Evolutionary conservation across 257 asterid species (phyloP).

Genomic region (Knoxia roxburghii): DNA sequence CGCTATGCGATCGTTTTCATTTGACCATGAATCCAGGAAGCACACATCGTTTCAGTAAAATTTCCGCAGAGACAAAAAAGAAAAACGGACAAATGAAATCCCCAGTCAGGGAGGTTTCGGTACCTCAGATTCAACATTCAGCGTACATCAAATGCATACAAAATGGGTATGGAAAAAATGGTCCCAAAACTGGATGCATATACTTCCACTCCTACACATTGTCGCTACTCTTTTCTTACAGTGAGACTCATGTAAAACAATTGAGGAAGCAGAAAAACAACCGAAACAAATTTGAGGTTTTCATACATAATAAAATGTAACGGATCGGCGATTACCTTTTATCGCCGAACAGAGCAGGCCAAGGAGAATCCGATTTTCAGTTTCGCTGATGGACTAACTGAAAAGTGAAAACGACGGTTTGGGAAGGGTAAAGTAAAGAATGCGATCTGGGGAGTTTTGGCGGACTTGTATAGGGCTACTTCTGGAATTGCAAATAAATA

Average conservation of each 20-base stretch:
- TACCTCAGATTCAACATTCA: background rate
- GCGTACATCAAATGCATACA: background rate
- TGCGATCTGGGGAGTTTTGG: background rate
- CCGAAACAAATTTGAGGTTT: too few relatives aligned
- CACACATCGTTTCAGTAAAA: background rate
- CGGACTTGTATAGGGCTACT: background rate
- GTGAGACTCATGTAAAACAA: too few relatives aligned
- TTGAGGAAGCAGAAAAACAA: too few relatives aligned
- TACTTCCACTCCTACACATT: background rate
- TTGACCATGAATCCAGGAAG: background rate
- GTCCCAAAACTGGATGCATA: slow-evolving; percentile 1
- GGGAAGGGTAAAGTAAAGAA: too few relatives aligned
- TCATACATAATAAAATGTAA: too few relatives aligned
- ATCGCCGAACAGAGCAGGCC: background rate
- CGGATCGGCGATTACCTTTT: slow-evolving; percentile 2
- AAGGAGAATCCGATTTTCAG: background rate
- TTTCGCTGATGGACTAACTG: too few relatives aligned
- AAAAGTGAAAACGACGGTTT: background rate
- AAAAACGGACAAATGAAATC: background rate
- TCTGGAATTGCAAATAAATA: background rate
- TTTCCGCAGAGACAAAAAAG: too few relatives aligned
- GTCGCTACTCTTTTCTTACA: background rate
- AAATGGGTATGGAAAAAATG: background rate
- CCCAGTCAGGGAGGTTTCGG: background rate
- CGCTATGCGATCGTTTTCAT: slow-evolving; percentile 64